Evolutionary conservation across 768 basidiomycete genomes (phyloP), one percentile per base, ranked within the genome.

Genomic region (Phylloporus arenicola): DNA sequence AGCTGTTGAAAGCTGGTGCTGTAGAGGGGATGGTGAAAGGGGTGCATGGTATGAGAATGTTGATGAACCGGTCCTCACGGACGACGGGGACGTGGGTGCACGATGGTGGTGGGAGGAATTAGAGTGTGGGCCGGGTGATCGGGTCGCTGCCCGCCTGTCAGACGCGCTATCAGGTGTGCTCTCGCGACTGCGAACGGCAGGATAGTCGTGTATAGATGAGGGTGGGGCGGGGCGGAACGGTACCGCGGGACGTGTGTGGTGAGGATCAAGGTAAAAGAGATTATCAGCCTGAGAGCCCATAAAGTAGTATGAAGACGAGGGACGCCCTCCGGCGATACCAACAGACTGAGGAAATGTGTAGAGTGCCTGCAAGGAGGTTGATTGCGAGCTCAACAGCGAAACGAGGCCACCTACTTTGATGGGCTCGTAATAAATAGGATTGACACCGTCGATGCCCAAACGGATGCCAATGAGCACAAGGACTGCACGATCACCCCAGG

Each of bases 261-360:
- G 84, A 2, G 87, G 86, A 68, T 89, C 84, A 31, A 89, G 79
- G 61, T 91, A 88, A 62, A 92, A 85, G 7, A 98, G 76, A 43
- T 83, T 87, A 55, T 93, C 88, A 3, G 84, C 86, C 64, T 99
- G 95, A 0, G 85, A 78, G 14, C 92, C 95, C 43, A 99, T 89
- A 63, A 99, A 99, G 68, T 98, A 99, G 68, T 96, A 98, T 0
- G 93, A 96, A 0, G 91, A 93, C n/a, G 89, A 89, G 0, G 95
- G 96, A 19, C 96, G 80, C 3, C 95, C 95, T 34, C 96, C 95
- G 0, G 95, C 93, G 47, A 99, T 98, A 35, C 95, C 96, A 33
- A 96, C 88, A 2, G 87, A 91, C 70, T 98, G 95, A 0, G 94
- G 94, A 68, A 93, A 92, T 0, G 88, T 89, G 64, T 93, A 97